Evolutionary conservation across 768 basidiomycete genomes (phyloP).

Genomic region (Mycena epipterygia): DNA sequence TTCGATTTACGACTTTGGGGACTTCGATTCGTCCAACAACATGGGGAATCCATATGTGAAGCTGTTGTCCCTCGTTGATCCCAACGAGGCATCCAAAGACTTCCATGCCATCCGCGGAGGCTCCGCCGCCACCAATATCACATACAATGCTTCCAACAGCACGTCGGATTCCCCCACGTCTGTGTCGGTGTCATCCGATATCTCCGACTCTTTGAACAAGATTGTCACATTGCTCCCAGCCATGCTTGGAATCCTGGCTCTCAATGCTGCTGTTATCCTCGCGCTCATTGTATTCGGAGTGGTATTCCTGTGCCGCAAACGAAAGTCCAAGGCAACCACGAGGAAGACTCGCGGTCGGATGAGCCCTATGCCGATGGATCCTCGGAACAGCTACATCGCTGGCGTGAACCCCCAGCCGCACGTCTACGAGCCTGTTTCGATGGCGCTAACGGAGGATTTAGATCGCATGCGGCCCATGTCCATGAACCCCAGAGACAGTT

Average conservation of each 20-base stretch:
- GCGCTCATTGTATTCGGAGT: slow-evolving; percentile 67
- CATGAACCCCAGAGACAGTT: slow-evolving; percentile 33
- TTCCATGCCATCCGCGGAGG: slow-evolving; percentile 81
- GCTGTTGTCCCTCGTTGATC: slow-evolving; percentile 77
- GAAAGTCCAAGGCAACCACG: slow-evolving; percentile 47
- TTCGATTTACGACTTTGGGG: slow-evolving; percentile 88
- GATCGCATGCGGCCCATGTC: slow-evolving; percentile 35
- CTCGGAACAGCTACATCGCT: slow-evolving; percentile 57
- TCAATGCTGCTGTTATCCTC: slow-evolving; percentile 81
- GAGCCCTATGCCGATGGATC: slow-evolving; percentile 71
- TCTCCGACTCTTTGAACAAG: slow-evolving; percentile 70
- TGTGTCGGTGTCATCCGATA: slow-evolving; percentile 70
- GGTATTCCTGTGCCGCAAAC: slow-evolving; percentile 65
- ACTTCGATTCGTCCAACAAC: slow-evolving; percentile 72
- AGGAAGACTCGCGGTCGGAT: slow-evolving; percentile 58
- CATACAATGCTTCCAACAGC: slow-evolving; percentile 67
- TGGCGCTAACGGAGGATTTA: slow-evolving; percentile 67
- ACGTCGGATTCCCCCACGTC: slow-evolving; percentile 54
- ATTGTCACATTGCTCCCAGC: slow-evolving; percentile 78
- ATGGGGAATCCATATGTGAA: slow-evolving; percentile 87
- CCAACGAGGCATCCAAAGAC: slow-evolving; percentile 76
- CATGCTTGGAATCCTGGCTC: slow-evolving; percentile 80
- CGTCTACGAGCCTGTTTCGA: slow-evolving; percentile 82
- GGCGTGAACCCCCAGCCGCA: slow-evolving; percentile 52
- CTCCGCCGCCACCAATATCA: slow-evolving; percentile 73